These are phyloP conservation scores for Leccinum olivaceopallidum DNA, from an alignment of 768 basidiomycete species.

Conservation along the genomic window DNA sequence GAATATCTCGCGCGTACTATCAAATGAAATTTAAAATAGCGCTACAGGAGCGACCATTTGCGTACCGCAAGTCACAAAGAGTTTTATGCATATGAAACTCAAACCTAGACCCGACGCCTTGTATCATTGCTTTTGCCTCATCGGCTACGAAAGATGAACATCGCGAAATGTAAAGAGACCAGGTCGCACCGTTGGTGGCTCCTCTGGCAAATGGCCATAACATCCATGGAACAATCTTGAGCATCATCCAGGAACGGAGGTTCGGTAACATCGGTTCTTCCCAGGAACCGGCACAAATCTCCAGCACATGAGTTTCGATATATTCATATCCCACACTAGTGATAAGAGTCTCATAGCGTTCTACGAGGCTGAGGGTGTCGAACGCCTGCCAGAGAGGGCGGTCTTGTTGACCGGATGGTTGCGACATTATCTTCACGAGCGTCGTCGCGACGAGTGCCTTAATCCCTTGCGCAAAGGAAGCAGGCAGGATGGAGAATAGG, in stretches of 20 bases:
- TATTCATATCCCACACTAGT: conserved; percentile 83
- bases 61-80: conserved; percentile 80
- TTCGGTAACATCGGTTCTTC: conserved; percentile 58
- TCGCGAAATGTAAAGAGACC: conserved; percentile 3
- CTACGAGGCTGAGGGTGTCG: conserved; percentile 71
- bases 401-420: conserved; percentile 33
- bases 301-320: conserved; percentile 73
- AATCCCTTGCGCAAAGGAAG: conserved; percentile 66
- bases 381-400: conserved; percentile 56
- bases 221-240: conserved; percentile 85
- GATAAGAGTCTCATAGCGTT: conserved; percentile 82
- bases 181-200: conserved; percentile 51
- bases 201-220: conserved; percentile 72
- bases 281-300: conserved; percentile 71
- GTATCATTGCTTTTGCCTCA: conserved; percentile 70
- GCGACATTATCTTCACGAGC: conserved; percentile 34
- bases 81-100: conserved; percentile 95
- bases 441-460: conserved; percentile 65
- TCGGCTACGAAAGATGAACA: conserved; percentile 46
- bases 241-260: conserved; percentile 75
- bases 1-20: conserved; percentile 83
- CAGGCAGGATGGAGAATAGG: conserved; percentile 69
- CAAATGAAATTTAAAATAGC: neutral
- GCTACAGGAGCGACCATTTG: conserved; percentile 11
- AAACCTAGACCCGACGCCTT: conserved; percentile 78